These are phyloP conservation scores for Tanacetum coccineum DNA, from an alignment of 129 eudicot genomes.

Conservation along the genomic window DNA sequence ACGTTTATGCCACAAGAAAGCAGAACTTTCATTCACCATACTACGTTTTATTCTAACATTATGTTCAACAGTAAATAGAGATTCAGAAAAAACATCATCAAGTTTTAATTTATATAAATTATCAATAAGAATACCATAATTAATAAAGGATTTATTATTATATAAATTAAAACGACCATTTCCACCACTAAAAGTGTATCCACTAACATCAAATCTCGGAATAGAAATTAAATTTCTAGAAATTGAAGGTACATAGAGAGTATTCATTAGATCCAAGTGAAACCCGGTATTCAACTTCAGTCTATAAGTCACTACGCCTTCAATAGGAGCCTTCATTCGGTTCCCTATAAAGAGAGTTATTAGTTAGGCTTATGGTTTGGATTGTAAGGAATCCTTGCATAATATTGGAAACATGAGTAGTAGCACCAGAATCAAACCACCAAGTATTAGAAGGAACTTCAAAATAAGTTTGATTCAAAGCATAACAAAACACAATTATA, in stretches of 20 bases:
- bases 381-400: too few species aligned
- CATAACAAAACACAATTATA: too few species aligned
- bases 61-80: too few species aligned
- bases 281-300: not conserved
- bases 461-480: too few species aligned
- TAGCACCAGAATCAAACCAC: not conserved
- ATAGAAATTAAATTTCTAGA: too few species aligned
- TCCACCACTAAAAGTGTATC: not conserved
- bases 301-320: not conserved
- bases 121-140: too few species aligned
- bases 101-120: too few species aligned
- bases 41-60: too few species aligned
- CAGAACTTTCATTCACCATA: not conserved
- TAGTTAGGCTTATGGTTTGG: not conserved
- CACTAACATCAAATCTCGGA: not conserved
- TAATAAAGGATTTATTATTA: too few species aligned
- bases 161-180: too few species aligned
- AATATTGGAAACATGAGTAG: not conserved
- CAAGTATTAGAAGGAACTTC: too few species aligned
- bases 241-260: not conserved
- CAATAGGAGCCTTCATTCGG: not conserved
- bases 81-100: too few species aligned
- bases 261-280: not conserved
- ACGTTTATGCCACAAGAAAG: not conserved
- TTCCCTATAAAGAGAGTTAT: not conserved